Conservation (phyloP, 495 filamentous ascomycete genomes). For the Lasiosphaeria miniovina region DNA sequence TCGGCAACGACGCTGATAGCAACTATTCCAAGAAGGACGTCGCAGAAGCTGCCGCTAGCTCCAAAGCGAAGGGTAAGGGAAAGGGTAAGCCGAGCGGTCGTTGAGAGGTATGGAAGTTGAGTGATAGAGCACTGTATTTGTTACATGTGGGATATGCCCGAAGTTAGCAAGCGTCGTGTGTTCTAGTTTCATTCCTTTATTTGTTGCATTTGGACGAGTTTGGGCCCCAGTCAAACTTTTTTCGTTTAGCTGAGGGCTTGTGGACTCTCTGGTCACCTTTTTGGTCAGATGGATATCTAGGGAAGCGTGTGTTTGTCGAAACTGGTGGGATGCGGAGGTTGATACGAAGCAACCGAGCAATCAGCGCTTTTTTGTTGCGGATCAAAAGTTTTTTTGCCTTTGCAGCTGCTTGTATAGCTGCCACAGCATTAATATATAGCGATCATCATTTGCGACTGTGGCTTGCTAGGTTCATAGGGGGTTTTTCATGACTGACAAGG, state of each 20-base stretch:
- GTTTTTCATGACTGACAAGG: too few relatives aligned
- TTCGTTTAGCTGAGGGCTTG: background rate
- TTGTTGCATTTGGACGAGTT: background rate
- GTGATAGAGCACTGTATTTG: background rate
- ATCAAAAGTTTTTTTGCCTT: too few relatives aligned
- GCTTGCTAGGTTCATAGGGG: too few relatives aligned
- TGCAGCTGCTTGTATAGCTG: too few relatives aligned
- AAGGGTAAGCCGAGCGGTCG: slow-evolving; percentile 22
- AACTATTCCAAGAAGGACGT: slow-evolving; percentile 41
- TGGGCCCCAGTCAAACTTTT: background rate
- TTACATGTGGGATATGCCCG: background rate
- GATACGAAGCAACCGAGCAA: background rate
- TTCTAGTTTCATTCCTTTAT: background rate
- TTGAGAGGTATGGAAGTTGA: background rate
- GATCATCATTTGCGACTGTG: too few relatives aligned
- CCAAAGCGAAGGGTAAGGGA: slow-evolving; percentile 27
- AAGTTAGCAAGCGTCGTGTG: background rate
- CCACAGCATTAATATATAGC: too few relatives aligned
- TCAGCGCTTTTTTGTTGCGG: too few relatives aligned
- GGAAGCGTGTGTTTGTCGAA: slow-evolving; percentile 1
- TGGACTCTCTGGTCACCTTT: background rate
- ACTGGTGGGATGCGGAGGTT: background rate
- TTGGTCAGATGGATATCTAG: background rate
- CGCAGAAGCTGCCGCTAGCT: slow-evolving; percentile 11
- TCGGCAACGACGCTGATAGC: slow-evolving; percentile 58